A percentile compares a stretch with the other conserved stretches of the same genome.
Conservation (phyloP, 768 basidiomycete species). For the Favolaschia claudopus region DNA sequence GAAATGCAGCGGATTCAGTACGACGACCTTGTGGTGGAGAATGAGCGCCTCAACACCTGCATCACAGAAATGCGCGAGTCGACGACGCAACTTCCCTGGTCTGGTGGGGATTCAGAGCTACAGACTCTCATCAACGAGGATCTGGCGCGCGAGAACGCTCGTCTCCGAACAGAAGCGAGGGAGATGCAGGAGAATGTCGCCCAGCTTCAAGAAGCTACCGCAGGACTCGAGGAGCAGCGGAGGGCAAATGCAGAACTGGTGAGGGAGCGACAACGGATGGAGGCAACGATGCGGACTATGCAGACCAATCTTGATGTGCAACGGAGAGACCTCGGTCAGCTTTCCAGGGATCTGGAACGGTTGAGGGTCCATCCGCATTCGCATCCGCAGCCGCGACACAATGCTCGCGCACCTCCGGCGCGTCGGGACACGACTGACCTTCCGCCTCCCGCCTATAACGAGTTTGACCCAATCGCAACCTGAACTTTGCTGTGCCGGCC, state of each 20-base stretch:
- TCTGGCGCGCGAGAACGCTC: slow-evolving; percentile 20
- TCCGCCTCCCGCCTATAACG: slow-evolving; percentile 19
- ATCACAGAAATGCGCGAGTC: slow-evolving; percentile 27
- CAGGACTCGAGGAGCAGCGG: slow-evolving; percentile 13
- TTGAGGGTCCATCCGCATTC: too few species aligned
- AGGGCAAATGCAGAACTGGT: slow-evolving; percentile 13
- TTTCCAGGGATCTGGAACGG: slow-evolving; percentile 18
- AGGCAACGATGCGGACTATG: not conserved
- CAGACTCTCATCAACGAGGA: slow-evolving; percentile 28
- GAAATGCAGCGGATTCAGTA: slow-evolving; percentile 26
- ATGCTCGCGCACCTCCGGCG: not conserved
- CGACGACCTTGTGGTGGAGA: slow-evolving; percentile 20
- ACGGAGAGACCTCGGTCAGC: slow-evolving; percentile 9
- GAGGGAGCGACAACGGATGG: slow-evolving; percentile 4
- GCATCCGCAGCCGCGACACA: not conserved
- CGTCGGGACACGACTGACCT: slow-evolving; percentile 5
- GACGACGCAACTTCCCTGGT: slow-evolving; percentile 28
- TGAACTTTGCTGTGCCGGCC: too few species aligned
- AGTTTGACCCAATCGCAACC: not conserved
- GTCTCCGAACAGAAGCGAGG: slow-evolving; percentile 11
- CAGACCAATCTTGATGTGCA: slow-evolving; percentile 15
- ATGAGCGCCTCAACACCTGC: slow-evolving; percentile 17
- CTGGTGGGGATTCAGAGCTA: slow-evolving; percentile 25
- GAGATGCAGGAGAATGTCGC: slow-evolving; percentile 22
- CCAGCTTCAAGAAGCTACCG: slow-evolving; percentile 17